A percentile compares a stretch with the other conserved stretches of the same genome.
phyloP scores from a whole-genome alignment of 345 rosid genomes.

The Citrus hindsii region DNA sequence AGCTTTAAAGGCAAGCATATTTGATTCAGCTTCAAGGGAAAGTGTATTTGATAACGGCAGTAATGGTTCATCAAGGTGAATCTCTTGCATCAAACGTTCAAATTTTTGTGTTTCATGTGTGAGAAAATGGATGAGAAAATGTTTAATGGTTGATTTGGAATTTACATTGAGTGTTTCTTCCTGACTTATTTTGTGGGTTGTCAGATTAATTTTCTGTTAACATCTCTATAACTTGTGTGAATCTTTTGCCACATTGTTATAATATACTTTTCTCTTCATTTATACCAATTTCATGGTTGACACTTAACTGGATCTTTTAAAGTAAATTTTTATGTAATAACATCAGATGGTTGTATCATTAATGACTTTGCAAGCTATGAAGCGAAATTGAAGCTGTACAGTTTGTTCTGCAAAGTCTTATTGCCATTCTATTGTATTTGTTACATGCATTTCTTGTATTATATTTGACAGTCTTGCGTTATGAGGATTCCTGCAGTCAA shows the following conservation, averaged over 20 bases:
- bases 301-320: not conserved
- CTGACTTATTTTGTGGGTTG: not conserved
- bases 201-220: not conserved
- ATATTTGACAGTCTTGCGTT: not conserved
- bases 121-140: slow-evolving; percentile 1
- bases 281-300: not conserved
- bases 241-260: not conserved
- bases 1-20: slow-evolving; percentile 55
- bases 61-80: slow-evolving; percentile 60
- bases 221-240: not conserved
- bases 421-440: not conserved
- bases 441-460: not conserved
- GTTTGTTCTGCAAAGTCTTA: not conserved
- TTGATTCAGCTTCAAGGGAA: slow-evolving; percentile 54
- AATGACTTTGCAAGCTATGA: not conserved
- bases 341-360: not conserved
- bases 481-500: not conserved
- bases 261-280: not conserved
- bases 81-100: not conserved
- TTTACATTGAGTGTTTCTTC: not conserved
- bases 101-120: not conserved
- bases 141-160: not conserved
- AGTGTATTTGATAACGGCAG: slow-evolving; percentile 39
- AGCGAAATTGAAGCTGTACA: not conserved
- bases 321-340: not conserved